phyloP scores from a whole-genome alignment of 352 stramenopile species.

The Phytopythium ostracodes region DNA sequence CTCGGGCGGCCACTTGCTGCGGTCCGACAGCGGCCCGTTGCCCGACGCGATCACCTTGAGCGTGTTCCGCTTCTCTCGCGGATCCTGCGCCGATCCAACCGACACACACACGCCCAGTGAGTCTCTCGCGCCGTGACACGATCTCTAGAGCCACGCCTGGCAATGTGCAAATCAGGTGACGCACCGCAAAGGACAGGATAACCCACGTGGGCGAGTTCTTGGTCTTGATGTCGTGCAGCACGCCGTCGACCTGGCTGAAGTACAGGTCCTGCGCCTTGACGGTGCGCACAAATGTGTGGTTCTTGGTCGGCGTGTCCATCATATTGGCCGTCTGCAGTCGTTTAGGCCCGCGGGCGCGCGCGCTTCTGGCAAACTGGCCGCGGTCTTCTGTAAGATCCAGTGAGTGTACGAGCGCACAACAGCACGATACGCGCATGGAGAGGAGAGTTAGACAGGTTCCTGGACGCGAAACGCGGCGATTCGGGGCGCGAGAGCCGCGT shows the following conservation, averaged over 20 bases:
- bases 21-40: slow-evolving; percentile 61
- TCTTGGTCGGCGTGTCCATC: slow-evolving; percentile 12
- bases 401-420: not conserved
- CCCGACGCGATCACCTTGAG: slow-evolving; percentile 70
- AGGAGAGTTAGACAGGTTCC: not conserved
- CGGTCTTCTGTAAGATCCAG: not conserved
- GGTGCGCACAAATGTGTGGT: slow-evolving; percentile 76
- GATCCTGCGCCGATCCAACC: slow-evolving; percentile 38
- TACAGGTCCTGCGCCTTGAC: slow-evolving; percentile 78
- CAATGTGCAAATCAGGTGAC: slow-evolving; percentile 11
- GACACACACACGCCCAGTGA: not conserved
- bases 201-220: slow-evolving; percentile 66
- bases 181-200: slow-evolving; percentile 71
- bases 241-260: slow-evolving; percentile 71
- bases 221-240: slow-evolving; percentile 64
- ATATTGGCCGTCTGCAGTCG: not conserved
- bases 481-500: not conserved
- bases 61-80: slow-evolving; percentile 75
- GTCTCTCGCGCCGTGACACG: not conserved
- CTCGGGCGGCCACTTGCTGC: slow-evolving; percentile 64
- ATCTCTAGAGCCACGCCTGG: not conserved
- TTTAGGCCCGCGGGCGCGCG: not conserved
- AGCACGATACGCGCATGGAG: not conserved
- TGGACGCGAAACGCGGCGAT: not conserved
- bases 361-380: not conserved